Evolutionary conservation across 495 filamentous ascomycete genomes (phyloP), one percentile per base, ranked within the genome.

Genomic region (Beverwykella pulmonaria): DNA sequence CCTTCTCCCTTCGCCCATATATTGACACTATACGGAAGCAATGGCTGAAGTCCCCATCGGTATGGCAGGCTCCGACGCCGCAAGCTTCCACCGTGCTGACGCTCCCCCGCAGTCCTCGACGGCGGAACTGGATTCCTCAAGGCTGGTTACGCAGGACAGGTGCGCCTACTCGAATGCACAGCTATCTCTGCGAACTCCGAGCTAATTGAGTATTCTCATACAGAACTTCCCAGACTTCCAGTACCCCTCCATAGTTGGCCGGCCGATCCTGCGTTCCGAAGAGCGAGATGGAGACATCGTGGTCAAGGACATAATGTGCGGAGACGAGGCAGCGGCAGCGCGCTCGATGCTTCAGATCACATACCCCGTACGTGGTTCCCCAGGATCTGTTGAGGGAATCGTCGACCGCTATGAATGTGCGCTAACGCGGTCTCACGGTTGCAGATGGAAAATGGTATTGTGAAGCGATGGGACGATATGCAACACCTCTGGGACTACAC

Each of bases 391-490:
- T 55, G 54, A 61, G 62, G 48, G 60, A 66, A 26, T 58, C 53
- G 44, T 25, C 29, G 52, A 57, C 34, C 27, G 25, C 50, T 36
- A 39, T 26, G n/a, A 36, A 53, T 34, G 57, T 53, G 60, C 59
- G 59, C 72, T 65, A 71, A 71, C 59, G 61, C 25, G 15, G 22
- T 56, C 60, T 66, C 17, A 41, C 72, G 22, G 17, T 46, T 23
- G 9, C 80, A 91, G 88, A 99, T 99, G 94, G 95, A 98, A 76
- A 98, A 98, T 78, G 94, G 94, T 73, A 97, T 99, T 69, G 90
- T 99, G 59, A 98, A 98, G 85, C 91, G 89, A 71, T 99, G 95
- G 95, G 94, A 98, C 72, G 95, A 99, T 79, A 97, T 98, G 93
- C 89, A 95, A 80, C 94, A 98, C 74, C 85, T 99, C 53, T 99